Evolutionary conservation across 1,284 basidiomycete species (phyloP), one percentile per base, ranked within the genome.

Genomic region (Pterulicium gracile): DNA sequence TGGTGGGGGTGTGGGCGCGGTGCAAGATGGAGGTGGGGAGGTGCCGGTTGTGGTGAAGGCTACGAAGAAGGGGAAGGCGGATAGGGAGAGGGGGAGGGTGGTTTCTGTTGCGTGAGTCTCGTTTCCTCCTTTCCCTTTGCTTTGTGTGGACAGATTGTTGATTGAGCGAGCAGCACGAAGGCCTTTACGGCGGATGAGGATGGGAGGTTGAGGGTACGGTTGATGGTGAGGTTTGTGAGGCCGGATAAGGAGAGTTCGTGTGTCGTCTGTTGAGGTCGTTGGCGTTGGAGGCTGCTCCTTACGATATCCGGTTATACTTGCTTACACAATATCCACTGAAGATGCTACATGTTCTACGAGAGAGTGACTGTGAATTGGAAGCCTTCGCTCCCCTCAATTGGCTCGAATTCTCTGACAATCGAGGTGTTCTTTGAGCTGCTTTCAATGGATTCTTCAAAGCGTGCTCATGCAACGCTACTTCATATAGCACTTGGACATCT

Each of bases 51-150:
- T 39, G 36, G 15, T 39, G 7, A 39, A 39, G 36, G 36, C n/a
- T 39, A 39, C 36, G 36, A 39, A 39, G 36, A 39, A 39, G 36
- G 36, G 36, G 15, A 7, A 18, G 19, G 36, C 36, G 36, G 36
- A 39, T 13, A 39, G 36, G 36, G 36, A 39, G 15, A 39, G 15
- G 36, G 36, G 36, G 5, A 39, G 36, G 36, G 36, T 39, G 7
- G 15, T 39, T 39, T 4, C n/a, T 39, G 36, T 17, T 7, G 5
- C 7, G 36, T 39, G 15, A 39, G 36, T 39, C 7, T 39, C 36
- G 36, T 39, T n/a, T n/a, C n/a, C 15, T 39, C 4, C 36, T 15
- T 39, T 39, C 7, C 36, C 19, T 10, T 15, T 32, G 10, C 10
- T 32, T 32, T 32, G 27, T 32, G 27, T 32, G 27, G 27, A 10